A percentile compares a stretch with the other conserved stretches of the same genome.
phyloP scores from a whole-genome alignment of 345 rosid species.

The Brassica juncea region DNA sequence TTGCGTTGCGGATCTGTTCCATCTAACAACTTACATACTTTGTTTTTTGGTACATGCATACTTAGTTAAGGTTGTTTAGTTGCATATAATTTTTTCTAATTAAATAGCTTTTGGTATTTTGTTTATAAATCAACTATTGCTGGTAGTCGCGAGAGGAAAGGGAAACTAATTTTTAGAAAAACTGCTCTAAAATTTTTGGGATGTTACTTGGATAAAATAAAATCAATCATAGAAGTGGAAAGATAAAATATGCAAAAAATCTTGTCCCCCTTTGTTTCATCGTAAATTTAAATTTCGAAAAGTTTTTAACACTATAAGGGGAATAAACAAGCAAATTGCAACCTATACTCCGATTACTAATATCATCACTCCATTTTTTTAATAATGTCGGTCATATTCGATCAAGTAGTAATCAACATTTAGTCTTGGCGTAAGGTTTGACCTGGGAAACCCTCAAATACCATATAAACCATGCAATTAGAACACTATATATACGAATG shows the following conservation, averaged over 20 bases:
- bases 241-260: background rate
- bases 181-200: background rate
- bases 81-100: background rate
- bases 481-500: background rate
- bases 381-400: background rate
- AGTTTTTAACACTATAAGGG: background rate
- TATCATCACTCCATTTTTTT: background rate
- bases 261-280: background rate
- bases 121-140: background rate
- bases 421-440: slow-evolving; percentile 9
- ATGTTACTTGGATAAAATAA: background rate
- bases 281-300: background rate
- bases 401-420: background rate
- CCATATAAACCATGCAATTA: background rate
- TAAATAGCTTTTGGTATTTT: background rate
- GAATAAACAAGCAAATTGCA: background rate
- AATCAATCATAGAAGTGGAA: background rate
- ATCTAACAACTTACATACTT: background rate
- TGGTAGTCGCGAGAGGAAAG: background rate
- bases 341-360: background rate
- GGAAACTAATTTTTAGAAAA: background rate
- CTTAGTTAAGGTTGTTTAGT: background rate
- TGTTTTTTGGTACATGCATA: background rate
- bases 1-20: background rate
- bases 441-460: background rate